A percentile compares a stretch with the other conserved stretches of the same genome.
Conservation (phyloP, 495 filamentous ascomycete genomes). For the Hypoxylon lienhwacheense region DNA sequence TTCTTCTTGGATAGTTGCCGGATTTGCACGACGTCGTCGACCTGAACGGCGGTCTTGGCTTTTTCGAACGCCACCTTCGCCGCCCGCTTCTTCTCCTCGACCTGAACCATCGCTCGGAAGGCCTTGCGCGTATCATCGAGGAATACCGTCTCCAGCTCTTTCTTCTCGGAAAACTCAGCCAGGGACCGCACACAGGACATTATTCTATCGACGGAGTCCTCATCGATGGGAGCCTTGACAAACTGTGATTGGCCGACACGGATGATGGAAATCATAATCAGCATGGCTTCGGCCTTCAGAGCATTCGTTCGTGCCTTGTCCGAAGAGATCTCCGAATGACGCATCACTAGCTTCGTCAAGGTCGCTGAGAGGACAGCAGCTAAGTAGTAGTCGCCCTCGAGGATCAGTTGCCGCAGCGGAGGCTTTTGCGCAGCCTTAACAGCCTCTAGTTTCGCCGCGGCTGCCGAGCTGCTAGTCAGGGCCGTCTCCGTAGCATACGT, state of each 20-base stretch:
- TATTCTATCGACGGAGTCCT: conserved; percentile 95
- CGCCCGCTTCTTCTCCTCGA: conserved; percentile 94
- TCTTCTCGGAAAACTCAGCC: conserved; percentile 85
- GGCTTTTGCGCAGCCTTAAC: conserved; percentile 98
- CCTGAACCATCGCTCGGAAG: conserved; percentile 97
- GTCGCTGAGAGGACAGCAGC: conserved; percentile 91
- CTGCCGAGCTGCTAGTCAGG: conserved; percentile 86
- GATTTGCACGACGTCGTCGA: conserved; percentile 92
- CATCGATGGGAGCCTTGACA: conserved; percentile 94
- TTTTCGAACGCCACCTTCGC: conserved; percentile 89
- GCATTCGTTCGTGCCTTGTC: conserved; percentile 89
- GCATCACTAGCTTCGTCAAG: conserved; percentile 97
- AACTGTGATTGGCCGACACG: conserved; percentile 97
- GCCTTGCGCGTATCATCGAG: conserved; percentile 95
- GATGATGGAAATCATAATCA: conserved; percentile 99
- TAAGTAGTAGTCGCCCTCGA: conserved; percentile 98
- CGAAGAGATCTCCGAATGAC: conserved; percentile 89
- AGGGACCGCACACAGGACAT: conserved; percentile 95
- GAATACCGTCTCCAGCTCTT: conserved; percentile 88
- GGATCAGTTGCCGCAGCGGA: conserved; percentile 88
- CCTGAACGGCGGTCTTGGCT: conserved; percentile 90
- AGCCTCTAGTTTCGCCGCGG: conserved; percentile 88
- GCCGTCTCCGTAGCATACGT: conserved; percentile 97
- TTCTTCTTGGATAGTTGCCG: conserved; percentile 93
- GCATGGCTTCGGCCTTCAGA: conserved; percentile 94